These are phyloP conservation scores for Blastobotrys muscicola DNA, from an alignment of 805 yeast species.

Conservation along the genomic window DNA sequence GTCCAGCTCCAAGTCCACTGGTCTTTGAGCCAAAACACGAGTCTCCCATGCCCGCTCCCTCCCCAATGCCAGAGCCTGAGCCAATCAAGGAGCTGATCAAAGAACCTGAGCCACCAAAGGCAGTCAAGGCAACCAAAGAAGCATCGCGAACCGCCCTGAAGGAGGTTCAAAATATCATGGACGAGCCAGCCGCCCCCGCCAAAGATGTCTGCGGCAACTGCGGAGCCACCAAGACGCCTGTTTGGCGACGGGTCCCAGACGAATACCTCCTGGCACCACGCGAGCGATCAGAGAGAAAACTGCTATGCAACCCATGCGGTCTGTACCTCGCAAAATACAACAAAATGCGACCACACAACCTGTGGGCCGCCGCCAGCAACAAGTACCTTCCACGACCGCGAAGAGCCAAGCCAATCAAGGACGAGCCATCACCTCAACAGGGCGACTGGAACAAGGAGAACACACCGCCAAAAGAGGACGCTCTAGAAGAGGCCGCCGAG, in stretches of 20 bases:
- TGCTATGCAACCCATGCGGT: constrained; percentile 24
- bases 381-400: background rate
- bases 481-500: no score
- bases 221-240: constrained; percentile 17
- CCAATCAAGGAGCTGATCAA: background rate
- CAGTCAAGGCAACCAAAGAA: background rate
- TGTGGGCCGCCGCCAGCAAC: constrained; percentile 12
- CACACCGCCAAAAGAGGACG: no score
- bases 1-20: no score
- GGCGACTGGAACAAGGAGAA: no score
- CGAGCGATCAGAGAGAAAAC: constrained; percentile 10
- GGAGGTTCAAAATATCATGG: background rate
- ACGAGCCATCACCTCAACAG: no score
- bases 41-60: no score
- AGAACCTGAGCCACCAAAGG: background rate
- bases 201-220: constrained; percentile 24
- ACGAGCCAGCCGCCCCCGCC: background rate
- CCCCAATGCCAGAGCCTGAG: background rate
- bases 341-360: constrained; percentile 16
- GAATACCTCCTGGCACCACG: constrained; percentile 19
- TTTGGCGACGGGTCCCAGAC: constrained; percentile 1
- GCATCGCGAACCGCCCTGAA: background rate
- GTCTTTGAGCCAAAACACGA: no score
- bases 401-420: background rate
- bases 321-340: constrained; percentile 16